Conservation (phyloP, 2,329 filamentous ascomycete species). For the Calonectria montana region DNA sequence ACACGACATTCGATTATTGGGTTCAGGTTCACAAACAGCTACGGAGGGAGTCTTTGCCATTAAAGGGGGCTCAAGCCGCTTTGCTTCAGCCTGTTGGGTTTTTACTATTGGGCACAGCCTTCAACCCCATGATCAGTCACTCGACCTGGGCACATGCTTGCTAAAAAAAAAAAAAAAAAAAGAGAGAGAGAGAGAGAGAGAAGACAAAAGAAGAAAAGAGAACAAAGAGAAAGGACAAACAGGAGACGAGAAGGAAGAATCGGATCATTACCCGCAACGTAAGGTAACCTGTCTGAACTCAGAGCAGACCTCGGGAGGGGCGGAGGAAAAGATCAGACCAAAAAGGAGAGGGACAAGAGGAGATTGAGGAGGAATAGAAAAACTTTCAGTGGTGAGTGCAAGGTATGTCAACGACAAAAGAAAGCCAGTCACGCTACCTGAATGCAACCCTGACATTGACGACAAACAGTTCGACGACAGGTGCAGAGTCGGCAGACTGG, state of each 20-base stretch:
- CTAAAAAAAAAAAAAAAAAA: conserved; percentile 25
- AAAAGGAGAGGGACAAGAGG: background rate
- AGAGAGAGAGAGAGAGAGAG: conserved; percentile 22
- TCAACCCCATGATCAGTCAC: conserved; percentile 39
- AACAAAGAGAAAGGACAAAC: conserved; percentile 14
- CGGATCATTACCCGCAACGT: conserved; percentile 28
- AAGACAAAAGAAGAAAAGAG: conserved; percentile 20
- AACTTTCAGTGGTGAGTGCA: conserved; percentile 32
- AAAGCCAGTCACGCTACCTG: conserved; percentile 40
- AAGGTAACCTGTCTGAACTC: conserved; percentile 18
- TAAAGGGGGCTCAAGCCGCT: conserved; percentile 37
- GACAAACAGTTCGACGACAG: conserved; percentile 29
- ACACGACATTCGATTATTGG: conserved; percentile 30
- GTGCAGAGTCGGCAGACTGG: conserved; percentile 27
- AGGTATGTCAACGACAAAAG: conserved; percentile 31
- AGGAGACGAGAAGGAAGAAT: conserved; percentile 24
- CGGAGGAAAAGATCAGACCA: background rate
- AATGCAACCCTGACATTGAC: conserved; percentile 35
- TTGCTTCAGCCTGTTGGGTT: conserved; percentile 34
- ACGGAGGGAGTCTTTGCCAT: conserved; percentile 36
- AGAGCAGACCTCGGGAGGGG: conserved; percentile 1
- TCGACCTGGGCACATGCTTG: conserved; percentile 31
- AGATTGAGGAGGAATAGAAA: conserved; percentile 17
- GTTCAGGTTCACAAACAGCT: conserved; percentile 25
- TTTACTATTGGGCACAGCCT: conserved; percentile 30